phyloP scores from a whole-genome alignment of 495 filamentous ascomycete genomes.

The Aspergillus nidulans region DNA sequence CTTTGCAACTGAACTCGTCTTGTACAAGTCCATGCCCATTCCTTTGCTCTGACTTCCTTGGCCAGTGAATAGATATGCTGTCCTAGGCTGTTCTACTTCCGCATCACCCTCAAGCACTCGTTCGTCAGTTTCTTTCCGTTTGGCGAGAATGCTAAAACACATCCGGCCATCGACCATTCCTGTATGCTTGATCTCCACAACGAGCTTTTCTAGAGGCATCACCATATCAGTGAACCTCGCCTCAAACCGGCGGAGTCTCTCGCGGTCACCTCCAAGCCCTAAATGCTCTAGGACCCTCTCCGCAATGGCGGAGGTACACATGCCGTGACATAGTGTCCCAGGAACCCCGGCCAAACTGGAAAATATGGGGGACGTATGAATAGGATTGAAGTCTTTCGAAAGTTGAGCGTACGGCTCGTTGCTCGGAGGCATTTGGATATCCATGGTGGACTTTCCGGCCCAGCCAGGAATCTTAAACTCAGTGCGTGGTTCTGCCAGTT shows the following conservation, averaged over 20 bases:
- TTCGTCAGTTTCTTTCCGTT: constrained; percentile 21
- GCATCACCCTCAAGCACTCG: constrained; percentile 32
- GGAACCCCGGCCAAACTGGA: constrained; percentile 26
- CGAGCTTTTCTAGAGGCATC: constrained; percentile 28
- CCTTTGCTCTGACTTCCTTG: constrained; percentile 37
- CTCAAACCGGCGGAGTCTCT: constrained; percentile 22
- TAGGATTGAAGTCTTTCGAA: constrained; percentile 36
- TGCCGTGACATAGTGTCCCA: constrained; percentile 33
- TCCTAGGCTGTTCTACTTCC: constrained; percentile 29
- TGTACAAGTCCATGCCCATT: constrained; percentile 44
- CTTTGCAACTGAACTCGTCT: constrained; percentile 25
- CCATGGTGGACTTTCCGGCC: constrained; percentile 9
- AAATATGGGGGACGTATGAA: constrained; percentile 31
- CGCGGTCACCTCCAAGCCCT: constrained; percentile 11
- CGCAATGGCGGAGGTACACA: constrained; percentile 27
- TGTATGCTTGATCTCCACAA: constrained; percentile 27
- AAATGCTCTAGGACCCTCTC: constrained; percentile 18
- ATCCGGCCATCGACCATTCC: constrained; percentile 35
- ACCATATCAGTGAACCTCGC: constrained; percentile 35
- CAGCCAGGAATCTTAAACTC: constrained; percentile 13
- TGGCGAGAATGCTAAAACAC: constrained; percentile 23
- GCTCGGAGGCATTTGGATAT: constrained; percentile 20
- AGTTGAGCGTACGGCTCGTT: constrained; percentile 25
- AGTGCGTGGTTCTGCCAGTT: not conserved
- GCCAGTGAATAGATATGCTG: constrained; percentile 43